Percentiles rank a stretch among this genome's conserved stretches.
These are phyloP conservation scores for Cutaneotrichosporon dermatis DNA, from an alignment of 1,284 basidiomycete species.

Conservation along the genomic window DNA sequence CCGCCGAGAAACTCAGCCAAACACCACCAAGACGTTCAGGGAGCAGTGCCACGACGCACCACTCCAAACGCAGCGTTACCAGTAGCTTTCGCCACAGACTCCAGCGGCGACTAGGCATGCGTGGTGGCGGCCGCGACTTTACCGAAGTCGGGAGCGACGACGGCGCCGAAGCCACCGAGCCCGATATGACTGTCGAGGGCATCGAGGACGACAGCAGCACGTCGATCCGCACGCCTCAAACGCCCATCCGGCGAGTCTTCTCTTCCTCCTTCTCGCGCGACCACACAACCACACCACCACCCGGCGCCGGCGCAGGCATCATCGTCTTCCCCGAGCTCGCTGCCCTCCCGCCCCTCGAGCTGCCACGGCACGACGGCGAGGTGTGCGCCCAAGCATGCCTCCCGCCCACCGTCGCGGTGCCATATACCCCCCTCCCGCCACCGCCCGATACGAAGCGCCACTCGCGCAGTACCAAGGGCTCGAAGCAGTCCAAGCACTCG, in stretches of 20 bases:
- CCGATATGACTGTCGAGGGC: not conserved
- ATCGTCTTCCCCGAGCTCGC: constrained; percentile 27
- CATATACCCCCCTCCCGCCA: constrained; percentile 9
- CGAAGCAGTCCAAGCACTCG: not conserved
- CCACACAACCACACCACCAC: not conserved
- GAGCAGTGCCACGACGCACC: not conserved
- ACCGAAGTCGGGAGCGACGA: constrained; percentile 7
- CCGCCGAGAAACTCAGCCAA: not conserved
- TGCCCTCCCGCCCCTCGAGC: constrained; percentile 8
- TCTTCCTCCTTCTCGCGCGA: constrained; percentile 5
- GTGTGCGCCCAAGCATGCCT: constrained; percentile 19
- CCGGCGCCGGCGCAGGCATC: constrained; percentile 13
- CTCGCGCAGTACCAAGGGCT: not conserved
- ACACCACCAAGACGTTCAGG: not conserved
- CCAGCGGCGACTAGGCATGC: not conserved
- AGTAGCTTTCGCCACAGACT: not conserved
- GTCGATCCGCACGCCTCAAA: constrained; percentile 4
- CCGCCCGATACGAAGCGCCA: constrained; percentile 5
- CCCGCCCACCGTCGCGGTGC: constrained; percentile 15
- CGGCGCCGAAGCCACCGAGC: not conserved
- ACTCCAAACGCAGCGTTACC: not conserved
- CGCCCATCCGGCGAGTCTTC: constrained; percentile 14
- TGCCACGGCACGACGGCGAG: constrained; percentile 14
- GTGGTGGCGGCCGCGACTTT: constrained; percentile 2
- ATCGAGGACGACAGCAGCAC: constrained; percentile 11